Percentiles rank a stretch among this genome's conserved stretches.
Conservation (phyloP, 2,329 filamentous ascomycete genomes). For the Graphilbum fragrans region DNA sequence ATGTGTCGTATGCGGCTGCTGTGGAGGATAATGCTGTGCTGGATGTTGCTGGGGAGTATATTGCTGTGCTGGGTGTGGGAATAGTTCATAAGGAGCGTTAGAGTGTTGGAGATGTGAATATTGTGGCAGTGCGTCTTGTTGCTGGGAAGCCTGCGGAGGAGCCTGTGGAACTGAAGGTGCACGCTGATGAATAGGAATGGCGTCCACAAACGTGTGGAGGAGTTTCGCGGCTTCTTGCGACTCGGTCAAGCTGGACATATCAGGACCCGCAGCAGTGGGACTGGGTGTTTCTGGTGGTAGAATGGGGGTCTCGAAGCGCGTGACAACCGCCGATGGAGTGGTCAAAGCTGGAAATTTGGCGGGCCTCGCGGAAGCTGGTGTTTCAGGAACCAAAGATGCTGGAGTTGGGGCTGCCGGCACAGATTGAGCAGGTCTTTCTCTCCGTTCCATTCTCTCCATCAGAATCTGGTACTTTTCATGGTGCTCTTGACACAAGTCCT, state of each 20-base stretch:
- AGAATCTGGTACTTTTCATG: constrained; percentile 3
- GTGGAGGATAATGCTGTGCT: too few species aligned
- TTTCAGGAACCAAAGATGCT: not conserved
- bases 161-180: not conserved
- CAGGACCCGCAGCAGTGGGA: too few species aligned
- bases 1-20: too few species aligned
- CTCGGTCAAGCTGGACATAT: not conserved
- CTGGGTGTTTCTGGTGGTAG: too few species aligned
- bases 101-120: too few species aligned
- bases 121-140: not conserved
- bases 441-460: not conserved
- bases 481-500: constrained; percentile 5
- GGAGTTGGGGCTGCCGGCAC: not conserved
- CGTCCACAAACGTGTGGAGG: not conserved
- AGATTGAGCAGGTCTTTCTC: not conserved
- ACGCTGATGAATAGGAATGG: not conserved
- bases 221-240: not conserved
- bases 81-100: too few species aligned
- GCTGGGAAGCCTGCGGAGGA: not conserved
- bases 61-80: too few species aligned
- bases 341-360: too few species aligned
- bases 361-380: too few species aligned
- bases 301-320: too few species aligned
- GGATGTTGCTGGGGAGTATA: too few species aligned
- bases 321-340: too few species aligned